A percentile compares a stretch with the other conserved stretches of the same genome.
These are phyloP conservation scores for Saturnispora diversa DNA, from an alignment of 805 yeast species.

Conservation along the genomic window DNA sequence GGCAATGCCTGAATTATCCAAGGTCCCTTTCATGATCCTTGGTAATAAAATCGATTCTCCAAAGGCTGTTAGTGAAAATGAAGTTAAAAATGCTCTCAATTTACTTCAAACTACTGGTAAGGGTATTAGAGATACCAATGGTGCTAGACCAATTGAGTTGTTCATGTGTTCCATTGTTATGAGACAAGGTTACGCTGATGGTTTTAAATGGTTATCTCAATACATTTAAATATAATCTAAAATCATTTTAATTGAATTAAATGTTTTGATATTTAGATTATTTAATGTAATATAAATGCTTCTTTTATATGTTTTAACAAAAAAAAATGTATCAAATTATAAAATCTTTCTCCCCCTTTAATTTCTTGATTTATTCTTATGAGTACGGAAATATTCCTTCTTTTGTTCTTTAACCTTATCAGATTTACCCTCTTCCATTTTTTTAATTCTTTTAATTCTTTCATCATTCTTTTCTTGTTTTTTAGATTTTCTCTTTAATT, in stretches of 20 bases:
- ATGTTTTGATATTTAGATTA: too few species aligned
- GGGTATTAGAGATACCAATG: conserved; percentile 59
- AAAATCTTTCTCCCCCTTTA: background rate
- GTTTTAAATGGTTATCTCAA: conserved; percentile 96
- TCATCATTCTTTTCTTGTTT: conserved; percentile 70
- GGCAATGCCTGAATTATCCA: conserved; percentile 81
- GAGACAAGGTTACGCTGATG: conserved; percentile 99
- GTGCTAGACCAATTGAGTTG: conserved; percentile 86
- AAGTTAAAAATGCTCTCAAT: conserved; percentile 83
- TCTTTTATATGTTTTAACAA: background rate
- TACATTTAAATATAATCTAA: conserved; percentile 53
- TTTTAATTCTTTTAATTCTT: conserved; percentile 66
- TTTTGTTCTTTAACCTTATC: conserved; percentile 80
- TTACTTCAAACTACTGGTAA: conserved; percentile 87
- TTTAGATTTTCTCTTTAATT: conserved; percentile 62
- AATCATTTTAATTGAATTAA: too few species aligned
- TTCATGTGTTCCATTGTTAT: conserved; percentile 97
- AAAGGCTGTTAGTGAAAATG: conserved; percentile 90
- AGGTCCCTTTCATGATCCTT: conserved; percentile 85
- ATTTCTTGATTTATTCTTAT: conserved; percentile 20
- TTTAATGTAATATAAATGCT: too few species aligned
- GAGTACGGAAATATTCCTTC: conserved; percentile 73
- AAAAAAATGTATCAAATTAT: background rate
- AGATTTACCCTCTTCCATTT: conserved; percentile 56
- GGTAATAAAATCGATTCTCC: conserved; percentile 97